Evolutionary conservation across 306 rosid species (phyloP), one percentile per base, ranked within the genome.

Genomic region (Vachellia collinsii): DNA sequence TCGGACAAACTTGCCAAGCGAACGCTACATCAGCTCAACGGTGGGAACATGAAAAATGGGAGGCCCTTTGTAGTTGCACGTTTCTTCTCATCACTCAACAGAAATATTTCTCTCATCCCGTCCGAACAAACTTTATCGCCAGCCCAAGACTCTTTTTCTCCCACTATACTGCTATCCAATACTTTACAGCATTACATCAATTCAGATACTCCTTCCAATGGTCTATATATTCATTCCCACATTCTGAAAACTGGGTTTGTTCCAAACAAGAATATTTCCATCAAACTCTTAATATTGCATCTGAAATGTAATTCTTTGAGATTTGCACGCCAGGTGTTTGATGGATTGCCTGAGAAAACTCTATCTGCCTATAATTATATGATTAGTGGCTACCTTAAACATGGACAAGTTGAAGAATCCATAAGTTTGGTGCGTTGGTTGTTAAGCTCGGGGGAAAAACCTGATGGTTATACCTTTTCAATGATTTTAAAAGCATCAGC

Each of bases 401-500:
- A 80, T 23, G 91, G 96, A 22, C 54, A 77, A 59, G 89, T 91
- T 8, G 82, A 79, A 36, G 94, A 93, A 36, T 88, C 89, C 22
- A 81, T 95, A 47, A 12, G 41, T 70, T 73, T 92, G 77, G 85
- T 89, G 23, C 91, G 84, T 53, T 81, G 77, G 80, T 86, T 95
- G 76, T 66, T 89, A 34, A 7, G 74, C 37, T 93, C 94, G 5
- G 91, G 91, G 23, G 90, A 85, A 39, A 90, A 78, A 85, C 96
- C 84, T 66, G 97, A 95, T 82, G 94, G 93, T 34, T 95, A 74
- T 86, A 95, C 97, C 0, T 86, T 87, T 78, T 91, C 98, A 3
- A 91, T 93, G 94, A 80, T 95, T 72, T 82, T 95, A 46, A 95
- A 93, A 82, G 94, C 90, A 0, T 91, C 99, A 71, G 87, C 92